Conservation (phyloP, 306 rosid species). For the Castanospermum australe region DNA sequence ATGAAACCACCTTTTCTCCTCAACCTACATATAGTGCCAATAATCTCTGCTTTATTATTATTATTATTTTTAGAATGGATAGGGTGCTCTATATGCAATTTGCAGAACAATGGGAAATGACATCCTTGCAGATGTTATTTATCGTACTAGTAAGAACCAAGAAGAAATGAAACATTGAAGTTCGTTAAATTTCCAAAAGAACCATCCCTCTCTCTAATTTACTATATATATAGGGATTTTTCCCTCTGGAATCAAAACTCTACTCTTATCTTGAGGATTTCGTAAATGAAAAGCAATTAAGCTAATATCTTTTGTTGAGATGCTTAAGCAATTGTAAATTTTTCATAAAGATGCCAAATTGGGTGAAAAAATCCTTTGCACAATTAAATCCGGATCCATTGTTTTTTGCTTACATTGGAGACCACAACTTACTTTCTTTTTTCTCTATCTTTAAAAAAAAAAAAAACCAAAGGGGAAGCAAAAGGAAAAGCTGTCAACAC, state of each 20-base stretch:
- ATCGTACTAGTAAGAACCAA: neutral
- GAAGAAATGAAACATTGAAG: no score
- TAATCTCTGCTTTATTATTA: no score
- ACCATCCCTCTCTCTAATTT: neutral
- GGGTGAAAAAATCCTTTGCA: neutral
- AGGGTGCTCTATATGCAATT: no score
- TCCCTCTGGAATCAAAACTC: neutral
- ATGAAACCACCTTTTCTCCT: no score
- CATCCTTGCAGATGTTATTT: no score
- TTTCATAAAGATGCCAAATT: neutral
- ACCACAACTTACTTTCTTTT: neutral
- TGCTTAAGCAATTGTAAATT: neutral
- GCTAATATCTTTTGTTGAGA: neutral
- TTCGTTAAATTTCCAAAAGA: neutral
- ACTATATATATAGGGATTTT: no score
- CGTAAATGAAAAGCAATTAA: neutral
- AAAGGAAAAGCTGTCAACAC: neutral
- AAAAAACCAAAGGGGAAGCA: neutral
- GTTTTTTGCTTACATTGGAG: neutral
- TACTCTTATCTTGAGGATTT: neutral
- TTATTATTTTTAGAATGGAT: no score
- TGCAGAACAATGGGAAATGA: no score
- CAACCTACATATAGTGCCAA: no score
- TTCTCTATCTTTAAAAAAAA: neutral
- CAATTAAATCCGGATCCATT: neutral